A percentile compares a stretch with the other conserved stretches of the same genome.
Evolutionary conservation across 2,329 filamentous ascomycete genomes (phyloP).

Genomic region (Aspergillus intermedius): DNA sequence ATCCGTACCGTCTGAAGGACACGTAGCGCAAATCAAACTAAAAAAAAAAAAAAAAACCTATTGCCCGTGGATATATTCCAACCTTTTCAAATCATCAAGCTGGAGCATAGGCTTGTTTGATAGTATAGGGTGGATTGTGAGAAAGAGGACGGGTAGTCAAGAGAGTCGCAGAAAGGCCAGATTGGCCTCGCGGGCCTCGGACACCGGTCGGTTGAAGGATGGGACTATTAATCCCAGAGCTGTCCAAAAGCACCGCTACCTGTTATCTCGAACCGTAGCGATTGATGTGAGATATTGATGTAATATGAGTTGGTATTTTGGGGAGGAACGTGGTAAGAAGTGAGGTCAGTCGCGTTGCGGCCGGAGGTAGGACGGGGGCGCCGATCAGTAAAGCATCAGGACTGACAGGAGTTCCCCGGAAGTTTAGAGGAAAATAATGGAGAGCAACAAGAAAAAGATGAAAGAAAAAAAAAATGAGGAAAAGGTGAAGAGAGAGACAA

Average conservation of each 20-base stretch:
- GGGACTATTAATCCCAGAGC: not conserved
- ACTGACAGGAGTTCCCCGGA: not conserved
- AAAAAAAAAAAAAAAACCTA: not conserved
- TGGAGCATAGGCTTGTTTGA: not conserved
- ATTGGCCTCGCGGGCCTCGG: not conserved
- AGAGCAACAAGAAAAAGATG: conserved; percentile 1
- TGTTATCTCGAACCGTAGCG: not conserved
- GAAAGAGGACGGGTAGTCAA: not conserved
- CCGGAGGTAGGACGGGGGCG: not conserved
- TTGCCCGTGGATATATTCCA: not conserved
- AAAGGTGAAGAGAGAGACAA: not conserved
- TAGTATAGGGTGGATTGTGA: not conserved
- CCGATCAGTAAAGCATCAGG: not conserved
- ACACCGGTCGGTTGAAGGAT: not conserved
- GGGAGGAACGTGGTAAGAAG: not conserved
- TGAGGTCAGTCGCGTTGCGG: not conserved
- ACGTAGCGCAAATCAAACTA: not conserved
- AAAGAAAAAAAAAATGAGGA: not conserved
- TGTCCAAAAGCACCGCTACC: not conserved
- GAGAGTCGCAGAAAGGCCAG: not conserved
- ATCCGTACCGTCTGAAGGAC: not conserved
- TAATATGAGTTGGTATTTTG: not conserved
- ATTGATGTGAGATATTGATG: not conserved
- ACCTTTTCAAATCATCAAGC: not conserved
- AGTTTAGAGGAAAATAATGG: not conserved